phyloP scores from a whole-genome alignment of 2,329 filamentous ascomycete species.

The Mycogone perniciosa region DNA sequence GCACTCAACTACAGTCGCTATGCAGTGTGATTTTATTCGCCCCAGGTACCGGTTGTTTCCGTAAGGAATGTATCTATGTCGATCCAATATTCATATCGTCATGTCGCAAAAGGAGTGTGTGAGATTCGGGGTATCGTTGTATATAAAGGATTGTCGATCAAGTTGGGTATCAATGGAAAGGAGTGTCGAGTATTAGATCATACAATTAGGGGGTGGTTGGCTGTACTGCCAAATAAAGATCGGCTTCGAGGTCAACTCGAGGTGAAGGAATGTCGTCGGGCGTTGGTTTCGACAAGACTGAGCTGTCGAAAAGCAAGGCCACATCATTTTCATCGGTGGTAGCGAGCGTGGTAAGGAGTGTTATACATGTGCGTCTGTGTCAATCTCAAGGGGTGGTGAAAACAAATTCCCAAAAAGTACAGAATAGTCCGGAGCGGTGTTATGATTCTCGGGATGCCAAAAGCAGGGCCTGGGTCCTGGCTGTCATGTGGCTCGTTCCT shows the following conservation, averaged over 20 bases:
- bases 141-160: constrained; percentile 24
- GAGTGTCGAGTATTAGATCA: constrained; percentile 27
- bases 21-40: constrained; percentile 42
- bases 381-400: constrained; percentile 17
- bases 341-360: constrained; percentile 33
- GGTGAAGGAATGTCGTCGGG: constrained; percentile 20
- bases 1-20: constrained; percentile 43
- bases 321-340: constrained; percentile 13
- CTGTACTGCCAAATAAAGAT: constrained; percentile 21
- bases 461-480: not conserved
- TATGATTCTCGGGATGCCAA: constrained; percentile 16
- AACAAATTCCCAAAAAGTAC: constrained; percentile 13
- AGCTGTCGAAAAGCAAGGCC: constrained; percentile 9
- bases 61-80: constrained; percentile 42
- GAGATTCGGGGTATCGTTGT: constrained; percentile 27
- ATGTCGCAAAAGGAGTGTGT: constrained; percentile 29
- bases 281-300: constrained; percentile 9
- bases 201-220: constrained; percentile 21
- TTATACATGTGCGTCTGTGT: constrained; percentile 31
- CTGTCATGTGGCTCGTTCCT: constrained; percentile 28
- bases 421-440: constrained; percentile 12
- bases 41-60: constrained; percentile 21
- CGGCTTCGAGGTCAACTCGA: constrained; percentile 27
- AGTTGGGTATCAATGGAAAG: constrained; percentile 24
- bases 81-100: constrained; percentile 22